These are phyloP conservation scores for Pyronema omphalodes DNA, from an alignment of 495 filamentous ascomycete genomes.

Conservation along the genomic window DNA sequence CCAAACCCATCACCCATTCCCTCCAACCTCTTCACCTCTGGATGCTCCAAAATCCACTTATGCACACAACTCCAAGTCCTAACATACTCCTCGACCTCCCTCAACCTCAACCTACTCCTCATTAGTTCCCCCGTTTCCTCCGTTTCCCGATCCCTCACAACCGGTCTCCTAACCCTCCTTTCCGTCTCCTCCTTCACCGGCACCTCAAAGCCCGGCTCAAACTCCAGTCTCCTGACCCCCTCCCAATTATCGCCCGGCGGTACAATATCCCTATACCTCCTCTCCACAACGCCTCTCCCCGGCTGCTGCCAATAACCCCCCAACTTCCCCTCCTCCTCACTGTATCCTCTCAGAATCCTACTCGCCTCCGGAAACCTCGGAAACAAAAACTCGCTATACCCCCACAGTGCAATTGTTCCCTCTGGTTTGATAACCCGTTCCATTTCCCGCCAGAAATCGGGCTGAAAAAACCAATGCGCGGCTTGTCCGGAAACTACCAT, in stretches of 20 bases:
- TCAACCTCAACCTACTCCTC: slow-evolving; percentile 33
- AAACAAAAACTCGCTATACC: slow-evolving; percentile 42
- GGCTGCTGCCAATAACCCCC: slow-evolving; percentile 43
- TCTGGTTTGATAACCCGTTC: slow-evolving; percentile 32
- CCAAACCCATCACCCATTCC: slow-evolving; percentile 27
- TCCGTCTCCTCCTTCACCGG: not conserved
- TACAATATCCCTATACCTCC: slow-evolving; percentile 30
- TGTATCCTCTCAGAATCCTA: slow-evolving; percentile 30
- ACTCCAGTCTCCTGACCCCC: slow-evolving; percentile 34
- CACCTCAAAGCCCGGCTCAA: slow-evolving; percentile 32
- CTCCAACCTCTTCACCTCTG: slow-evolving; percentile 28
- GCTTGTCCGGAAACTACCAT: slow-evolving; percentile 42
- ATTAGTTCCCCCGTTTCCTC: slow-evolving; percentile 25
- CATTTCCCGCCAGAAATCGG: slow-evolving; percentile 36
- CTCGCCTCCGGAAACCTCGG: slow-evolving; percentile 32
- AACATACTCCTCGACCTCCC: slow-evolving; percentile 36
- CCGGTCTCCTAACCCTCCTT: not conserved
- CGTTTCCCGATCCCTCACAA: not conserved
- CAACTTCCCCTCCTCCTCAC: slow-evolving; percentile 33
- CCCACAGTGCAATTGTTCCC: slow-evolving; percentile 43
- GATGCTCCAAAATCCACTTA: slow-evolving; percentile 35
- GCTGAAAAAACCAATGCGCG: slow-evolving; percentile 47
- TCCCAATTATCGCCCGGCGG: slow-evolving; percentile 34
- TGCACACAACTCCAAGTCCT: slow-evolving; percentile 39
- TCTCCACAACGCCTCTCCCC: slow-evolving; percentile 35